Conservation (phyloP, 805 yeast species). For the Candida ipomoeae region DNA sequence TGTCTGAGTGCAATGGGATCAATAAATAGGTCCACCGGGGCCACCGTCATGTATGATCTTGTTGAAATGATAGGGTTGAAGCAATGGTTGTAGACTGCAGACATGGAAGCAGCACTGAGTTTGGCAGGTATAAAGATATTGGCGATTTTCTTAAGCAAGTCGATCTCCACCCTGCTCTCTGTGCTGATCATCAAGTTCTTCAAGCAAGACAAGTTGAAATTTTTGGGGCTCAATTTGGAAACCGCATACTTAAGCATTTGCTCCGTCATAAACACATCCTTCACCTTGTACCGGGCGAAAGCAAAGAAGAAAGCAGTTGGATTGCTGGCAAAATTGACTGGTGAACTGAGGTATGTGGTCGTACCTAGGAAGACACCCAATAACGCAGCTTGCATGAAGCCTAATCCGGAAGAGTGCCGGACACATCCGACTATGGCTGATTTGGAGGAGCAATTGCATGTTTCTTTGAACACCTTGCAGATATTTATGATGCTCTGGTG, state of each 20-base stretch:
- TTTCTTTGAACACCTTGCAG: constrained; percentile 87
- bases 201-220: constrained; percentile 56
- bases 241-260: constrained; percentile 79
- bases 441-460: constrained; percentile 73
- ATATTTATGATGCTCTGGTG: constrained; percentile 67
- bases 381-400: constrained; percentile 80
- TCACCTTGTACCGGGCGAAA: constrained; percentile 71
- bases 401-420: constrained; percentile 78
- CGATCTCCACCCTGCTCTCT: constrained; percentile 67
- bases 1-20: constrained; percentile 89
- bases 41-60: constrained; percentile 82
- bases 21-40: constrained; percentile 80
- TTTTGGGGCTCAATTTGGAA: constrained; percentile 54
- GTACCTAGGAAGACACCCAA: constrained; percentile 86
- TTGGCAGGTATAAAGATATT: constrained; percentile 60
- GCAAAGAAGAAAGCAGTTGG: constrained; percentile 70
- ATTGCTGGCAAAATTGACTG: constrained; percentile 68
- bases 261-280: constrained; percentile 79
- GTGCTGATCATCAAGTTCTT: constrained; percentile 83
- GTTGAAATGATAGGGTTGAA: constrained; percentile 82
- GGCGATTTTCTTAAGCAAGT: constrained; percentile 53
- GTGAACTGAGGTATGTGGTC: constrained; percentile 75
- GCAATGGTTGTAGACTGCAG: constrained; percentile 71
- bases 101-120: constrained; percentile 64
- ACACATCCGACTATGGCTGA: constrained; percentile 82